Evolutionary conservation across 2,329 filamentous ascomycete species (phyloP), one percentile per base, ranked within the genome.

Genomic region (Acrocalymma vagum): DNA sequence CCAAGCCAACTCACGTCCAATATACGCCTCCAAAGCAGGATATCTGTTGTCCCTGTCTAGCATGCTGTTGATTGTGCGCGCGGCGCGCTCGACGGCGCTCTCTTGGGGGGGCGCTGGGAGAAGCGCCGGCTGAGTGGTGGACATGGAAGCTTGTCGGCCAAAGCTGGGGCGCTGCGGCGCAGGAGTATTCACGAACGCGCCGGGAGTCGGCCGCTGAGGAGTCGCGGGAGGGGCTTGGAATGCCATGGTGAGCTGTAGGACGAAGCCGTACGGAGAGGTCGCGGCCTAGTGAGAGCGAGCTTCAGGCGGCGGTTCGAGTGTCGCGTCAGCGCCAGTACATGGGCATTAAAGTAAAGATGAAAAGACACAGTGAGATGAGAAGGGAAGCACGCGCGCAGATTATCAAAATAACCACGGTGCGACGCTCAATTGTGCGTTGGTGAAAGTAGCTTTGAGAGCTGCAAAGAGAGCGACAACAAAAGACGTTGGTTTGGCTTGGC

Each of bases 11-110:
- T 79, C 78, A 94, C 91, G 90, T 72, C 86, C 84, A 60, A 95
- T 85, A 73, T 96, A 96, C 42, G 83, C 87, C 68, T 97, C 93
- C 13, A 99, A 76, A 51, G 95, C 90, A 6, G 92, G 92, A 63
- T 90, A 99, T 63, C 83, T 84, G 59, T 85, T 84, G 63, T 97
- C 93, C 44, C 80, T 78, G 44, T 83, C 78, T 29, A 97, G 75
- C 29, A 88, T 86, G 52, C 85, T 81, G 70, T 95, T 95, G 68
- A 99, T 86, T 14, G 88, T 92, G 52, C 79, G 81, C 30, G 91
- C 90, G 14, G 90, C 94, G 70, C 90, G 88, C 54, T 88, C 81
- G 45, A 95, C 81, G 0, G 88, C 87, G 29, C 83, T 84, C 30
- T 65, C 61, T 14, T 40, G 46, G 5, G 58, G 54, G 29, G 54